Evolutionary conservation across 306 rosid genomes (phyloP), one percentile per base, ranked within the genome.

Genomic region (Coriaria nepalensis): DNA sequence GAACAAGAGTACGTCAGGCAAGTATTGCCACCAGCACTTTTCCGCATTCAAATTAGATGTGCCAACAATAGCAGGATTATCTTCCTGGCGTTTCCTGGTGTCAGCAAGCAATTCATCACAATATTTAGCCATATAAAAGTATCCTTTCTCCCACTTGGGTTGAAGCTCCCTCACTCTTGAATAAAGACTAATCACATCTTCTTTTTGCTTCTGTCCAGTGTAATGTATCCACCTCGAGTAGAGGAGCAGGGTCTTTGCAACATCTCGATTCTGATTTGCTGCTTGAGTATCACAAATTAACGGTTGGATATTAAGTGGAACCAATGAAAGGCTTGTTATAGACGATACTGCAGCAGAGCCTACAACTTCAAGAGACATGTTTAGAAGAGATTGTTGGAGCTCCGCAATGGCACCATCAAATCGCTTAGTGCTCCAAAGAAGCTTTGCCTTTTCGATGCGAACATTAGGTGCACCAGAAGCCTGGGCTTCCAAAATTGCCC

Each of bases 171-270:
- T 81, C 66, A 85, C 95, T 74, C 95, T 81, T 40, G 79, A 59
- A 68, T 84, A 90, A 51, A 84, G 93, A 77, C 59, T 62, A 46
- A 84, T 67, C 36, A 81, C 85, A 60, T 90, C 97, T 73, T 84
- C 95, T 74, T 90, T 90, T 74, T 84, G 97, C 67, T 90, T 90
- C 83, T 90, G 95, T 57, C 97, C 95, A 53, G 95, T 90, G 83
- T 86, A 85, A 67, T 90, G 97, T 38, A 72, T 84, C 97, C 97
- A 90, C 66, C 95, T 68, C 49, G 97, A 71, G 69, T 84, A 90
- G 61, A 90, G 74, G 71, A 90, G 95, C 67, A 90, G 97, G 65
- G 92, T 79, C 75, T 79, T 90, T 7, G 92, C 94, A 47, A 76
- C 63, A 72, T 81, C 76, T 57, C 64, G 68, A 68, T 63, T 84